A percentile compares a stretch with the other conserved stretches of the same genome.
Evolutionary conservation across 208 protist genomes (phyloP).

Genomic region (Trypanosoma vivax): DNA sequence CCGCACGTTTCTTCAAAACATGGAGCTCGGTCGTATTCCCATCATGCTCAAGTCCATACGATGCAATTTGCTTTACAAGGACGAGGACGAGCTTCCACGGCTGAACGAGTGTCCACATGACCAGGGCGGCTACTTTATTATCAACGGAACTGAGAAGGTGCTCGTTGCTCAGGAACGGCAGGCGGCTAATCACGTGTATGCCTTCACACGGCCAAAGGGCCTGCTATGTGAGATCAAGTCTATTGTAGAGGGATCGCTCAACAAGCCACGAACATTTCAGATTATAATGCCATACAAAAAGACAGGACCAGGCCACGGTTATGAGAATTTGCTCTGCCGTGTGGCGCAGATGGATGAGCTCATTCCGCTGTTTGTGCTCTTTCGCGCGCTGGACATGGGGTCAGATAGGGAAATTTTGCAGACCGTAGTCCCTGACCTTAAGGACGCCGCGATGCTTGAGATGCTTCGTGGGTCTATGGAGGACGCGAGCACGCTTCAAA

Average conservation of each 20-base stretch:
- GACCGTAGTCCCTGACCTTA: constrained; percentile 80
- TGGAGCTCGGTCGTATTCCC: constrained; percentile 82
- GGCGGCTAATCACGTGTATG: constrained; percentile 92
- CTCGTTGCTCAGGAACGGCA: constrained; percentile 92
- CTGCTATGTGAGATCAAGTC: constrained; percentile 95
- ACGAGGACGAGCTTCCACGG: constrained; percentile 53
- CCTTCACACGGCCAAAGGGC: constrained; percentile 91
- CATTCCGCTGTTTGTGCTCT: constrained; percentile 95
- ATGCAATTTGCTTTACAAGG: constrained; percentile 73
- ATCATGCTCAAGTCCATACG: constrained; percentile 94
- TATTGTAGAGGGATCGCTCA: constrained; percentile 73
- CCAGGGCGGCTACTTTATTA: constrained; percentile 97
- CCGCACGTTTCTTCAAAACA: constrained; percentile 20
- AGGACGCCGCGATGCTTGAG: constrained; percentile 81
- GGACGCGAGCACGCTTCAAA: constrained; percentile 75
- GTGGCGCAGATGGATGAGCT: constrained; percentile 38
- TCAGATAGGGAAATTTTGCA: constrained; percentile 95
- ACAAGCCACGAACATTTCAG: constrained; percentile 87
- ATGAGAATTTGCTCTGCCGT: constrained; percentile 74
- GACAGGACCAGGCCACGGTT: constrained; percentile 36
- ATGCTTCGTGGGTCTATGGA: constrained; percentile 89
- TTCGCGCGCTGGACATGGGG: constrained; percentile 95
- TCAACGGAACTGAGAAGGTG: constrained; percentile 97
- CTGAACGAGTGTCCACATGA: constrained; percentile 93
- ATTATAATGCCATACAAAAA: constrained; percentile 85